Base-by-base conservation (phyloP, 1,139 yeast genomes). In the Debaryomyces sp. region DNA sequence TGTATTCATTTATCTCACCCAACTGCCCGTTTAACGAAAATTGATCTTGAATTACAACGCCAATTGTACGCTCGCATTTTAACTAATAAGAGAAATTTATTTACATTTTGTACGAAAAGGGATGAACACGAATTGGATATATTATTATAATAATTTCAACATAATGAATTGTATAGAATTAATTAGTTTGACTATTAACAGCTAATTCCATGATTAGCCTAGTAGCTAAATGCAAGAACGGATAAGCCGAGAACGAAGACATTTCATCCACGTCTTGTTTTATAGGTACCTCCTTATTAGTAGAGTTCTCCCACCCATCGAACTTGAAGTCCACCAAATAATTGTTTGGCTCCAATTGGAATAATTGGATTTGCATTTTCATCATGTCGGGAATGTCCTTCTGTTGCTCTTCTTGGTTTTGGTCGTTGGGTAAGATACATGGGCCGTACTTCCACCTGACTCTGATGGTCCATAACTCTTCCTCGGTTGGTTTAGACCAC, bases 291-390 rank as follows among this genome's bases (percentile, higher is more conserved):
- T 36, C 32, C 38, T 43, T 50, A 34, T 52, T 56, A 27, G 53
- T 52, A 39, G 68, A 58, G 38, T 63, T 70, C 61, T 91, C 97
- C 96, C 97, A 94, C 5, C 99, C 99, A 63, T 94, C 98, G 66
- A 94, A 94, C 69, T 94, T 94, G 74, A 95, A 95, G 66, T 95
- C 99, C 26, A 95, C 99, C 52, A 94, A 77, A 63, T 94, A 94
- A 64, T 94, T 94, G 66, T 94, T 92, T 43, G 96, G 96, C 64
- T 95, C 99, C 54, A 94, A 79, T 66, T 94, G 98, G 70, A 92
- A 94, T 52, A 94, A 78, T 67, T 95, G 99, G 53, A 94, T 94
- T 61, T 92, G 95, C 97, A 94, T 92, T 71, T 89, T 92, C 95
- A 95, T 89, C 73, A 87, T 74, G 61, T 88, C 92, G n/a, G 89